Evolutionary conservation across 306 rosid genomes (phyloP), one percentile per base, ranked within the genome.

Genomic region (Comarum palustre): DNA sequence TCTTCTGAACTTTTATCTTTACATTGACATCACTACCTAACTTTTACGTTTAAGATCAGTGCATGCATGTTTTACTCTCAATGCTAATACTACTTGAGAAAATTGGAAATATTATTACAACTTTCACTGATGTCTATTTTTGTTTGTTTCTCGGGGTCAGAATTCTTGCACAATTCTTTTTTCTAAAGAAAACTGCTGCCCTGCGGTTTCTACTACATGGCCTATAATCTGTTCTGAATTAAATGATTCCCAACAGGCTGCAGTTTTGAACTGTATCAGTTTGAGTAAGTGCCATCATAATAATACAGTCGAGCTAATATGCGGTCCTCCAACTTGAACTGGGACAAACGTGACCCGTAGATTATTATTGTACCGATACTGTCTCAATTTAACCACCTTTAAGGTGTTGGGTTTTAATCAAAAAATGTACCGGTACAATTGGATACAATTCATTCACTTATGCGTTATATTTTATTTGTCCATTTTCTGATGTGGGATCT

Each of bases 251-350:
- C 96, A 90, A 24, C 6, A 55, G 29, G 15, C 61, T 55, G 61
- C 61, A 55, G 61, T 55, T 22, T 55, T 55, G 15, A 84, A 78
- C 57, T 86, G 83, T 71, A 76, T 87, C 8, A 60, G 50, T 11
- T 67, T 69, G 68, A 79, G 69, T 42, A 57, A 73, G 22, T 86
- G 86, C 32, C 45, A 3, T 15, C 86, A 82, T 27, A 22, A 29
- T 22, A 72, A 72, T 34, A 50, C 71, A n/a, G 42, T 86, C 34
- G 79, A 86, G 63, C 81, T 87, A 14, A 87, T 87, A 17, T 87
- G 92, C 90, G 96, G 96, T 0, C 92, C 92, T 60, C 96, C 92
- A 0, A 89, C 31, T 29, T 29, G 31, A 29, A 29, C 31, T 29
- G 31, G 31, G 31, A 29, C 31, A 29, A 29, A 2, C 31, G 31